Evolutionary conservation across 176 grass and related monocot species (phyloP).

Genomic region (Microstegium vimineum): DNA sequence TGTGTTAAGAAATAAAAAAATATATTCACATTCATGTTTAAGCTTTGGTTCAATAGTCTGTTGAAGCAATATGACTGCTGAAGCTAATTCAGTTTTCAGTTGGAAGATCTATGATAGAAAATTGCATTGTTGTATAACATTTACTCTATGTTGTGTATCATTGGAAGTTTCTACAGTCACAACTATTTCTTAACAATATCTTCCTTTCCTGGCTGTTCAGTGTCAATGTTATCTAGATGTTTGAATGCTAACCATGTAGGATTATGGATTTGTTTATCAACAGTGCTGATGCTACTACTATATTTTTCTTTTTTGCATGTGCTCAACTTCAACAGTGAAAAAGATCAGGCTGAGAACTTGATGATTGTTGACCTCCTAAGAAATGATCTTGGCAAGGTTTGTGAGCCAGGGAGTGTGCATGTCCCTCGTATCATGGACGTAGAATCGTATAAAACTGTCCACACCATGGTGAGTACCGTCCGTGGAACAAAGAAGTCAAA

Average conservation of each 20-base stretch:
- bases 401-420: conserved; percentile 66
- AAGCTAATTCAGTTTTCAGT: not conserved
- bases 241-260: not conserved
- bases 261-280: not conserved
- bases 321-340: conserved; percentile 58
- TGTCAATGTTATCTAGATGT: not conserved
- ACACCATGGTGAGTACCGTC: conserved; percentile 91
- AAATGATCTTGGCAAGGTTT: conserved; percentile 85
- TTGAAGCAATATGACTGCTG: not conserved
- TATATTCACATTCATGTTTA: not conserved
- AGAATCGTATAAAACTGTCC: conserved; percentile 83
- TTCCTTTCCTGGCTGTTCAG: not conserved
- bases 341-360: conserved; percentile 94
- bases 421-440: conserved; percentile 85
- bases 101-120: not conserved
- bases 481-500: conserved; percentile 51
- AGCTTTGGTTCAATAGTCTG: not conserved
- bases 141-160: not conserved
- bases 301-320: conserved; percentile 11
- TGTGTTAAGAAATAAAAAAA: not conserved
- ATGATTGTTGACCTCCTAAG: conserved; percentile 98
- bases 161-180: not conserved
- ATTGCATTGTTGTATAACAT: not conserved
- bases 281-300: not conserved
- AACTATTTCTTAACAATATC: not conserved